Conservation (phyloP, 768 basidiomycete genomes). For the Boletus eberwhitei region DNA sequence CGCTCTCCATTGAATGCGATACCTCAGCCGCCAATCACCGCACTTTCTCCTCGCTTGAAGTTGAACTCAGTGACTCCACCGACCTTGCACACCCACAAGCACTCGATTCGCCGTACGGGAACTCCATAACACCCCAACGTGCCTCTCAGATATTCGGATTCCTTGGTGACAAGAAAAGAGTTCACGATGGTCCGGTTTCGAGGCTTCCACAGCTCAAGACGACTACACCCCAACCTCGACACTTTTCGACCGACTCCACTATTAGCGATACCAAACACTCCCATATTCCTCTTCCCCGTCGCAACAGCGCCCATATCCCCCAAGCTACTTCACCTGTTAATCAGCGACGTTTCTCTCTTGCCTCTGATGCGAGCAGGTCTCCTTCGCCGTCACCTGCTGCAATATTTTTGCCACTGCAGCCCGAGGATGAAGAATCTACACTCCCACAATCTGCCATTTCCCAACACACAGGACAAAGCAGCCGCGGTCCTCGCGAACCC, state of each 20-base stretch:
- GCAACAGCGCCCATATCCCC: slow-evolving; percentile 10
- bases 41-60: slow-evolving; percentile 70
- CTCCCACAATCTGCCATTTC: not conserved
- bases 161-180: slow-evolving; percentile 49
- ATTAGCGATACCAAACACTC: slow-evolving; percentile 24
- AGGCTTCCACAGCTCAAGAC: slow-evolving; percentile 30
- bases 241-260: slow-evolving; percentile 23
- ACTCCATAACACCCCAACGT: slow-evolving; percentile 55
- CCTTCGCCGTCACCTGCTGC: slow-evolving; percentile 2
- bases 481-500: slow-evolving; percentile 44
- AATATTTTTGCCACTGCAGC: not conserved
- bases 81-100: slow-evolving; percentile 33
- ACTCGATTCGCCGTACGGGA: slow-evolving; percentile 33
- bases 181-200: slow-evolving; percentile 33
- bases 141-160: slow-evolving; percentile 78
- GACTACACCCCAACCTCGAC: slow-evolving; percentile 18
- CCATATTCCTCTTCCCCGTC: slow-evolving; percentile 13
- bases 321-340: slow-evolving; percentile 10
- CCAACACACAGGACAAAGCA: slow-evolving; percentile 22
- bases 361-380: slow-evolving; percentile 13
- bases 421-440: slow-evolving; percentile 1
- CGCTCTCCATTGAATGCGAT: slow-evolving; percentile 47
- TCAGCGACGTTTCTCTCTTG: slow-evolving; percentile 12
- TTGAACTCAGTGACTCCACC: slow-evolving; percentile 57
- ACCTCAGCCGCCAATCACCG: slow-evolving; percentile 34